Conservation (phyloP, 2,329 filamentous ascomycete genomes). For the Karstenula rhodostoma region DNA sequence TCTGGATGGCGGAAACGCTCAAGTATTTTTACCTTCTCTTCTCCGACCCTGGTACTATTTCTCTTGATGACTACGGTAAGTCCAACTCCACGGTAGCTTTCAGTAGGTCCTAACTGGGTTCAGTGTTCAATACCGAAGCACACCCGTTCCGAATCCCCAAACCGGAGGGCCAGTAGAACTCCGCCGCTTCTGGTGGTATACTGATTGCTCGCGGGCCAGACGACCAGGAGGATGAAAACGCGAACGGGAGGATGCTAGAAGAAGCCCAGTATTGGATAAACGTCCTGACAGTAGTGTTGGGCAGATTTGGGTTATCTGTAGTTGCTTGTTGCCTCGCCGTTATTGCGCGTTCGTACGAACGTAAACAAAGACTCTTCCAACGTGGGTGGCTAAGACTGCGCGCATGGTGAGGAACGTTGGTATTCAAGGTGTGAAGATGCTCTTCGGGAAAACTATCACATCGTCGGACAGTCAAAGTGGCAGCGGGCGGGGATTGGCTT, state of each 20-base stretch:
- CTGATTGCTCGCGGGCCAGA: not conserved
- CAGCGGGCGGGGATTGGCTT: no score
- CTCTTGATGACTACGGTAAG: conserved; percentile 50
- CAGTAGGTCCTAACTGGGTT: not conserved
- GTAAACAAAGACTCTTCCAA: no score
- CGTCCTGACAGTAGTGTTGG: no score
- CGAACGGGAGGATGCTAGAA: not conserved
- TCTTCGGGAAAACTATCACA: not conserved
- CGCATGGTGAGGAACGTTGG: not conserved
- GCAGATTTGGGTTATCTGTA: no score
- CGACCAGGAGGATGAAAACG: not conserved
- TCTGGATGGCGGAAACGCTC: conserved; percentile 60
- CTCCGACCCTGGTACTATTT: conserved; percentile 52
- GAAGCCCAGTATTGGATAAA: not conserved
- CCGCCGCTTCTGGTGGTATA: not conserved
- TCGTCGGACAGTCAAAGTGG: not conserved
- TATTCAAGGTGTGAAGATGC: not conserved
- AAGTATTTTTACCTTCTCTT: conserved; percentile 61
- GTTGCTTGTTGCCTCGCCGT: not conserved
- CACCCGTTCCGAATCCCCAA: conserved; percentile 48
- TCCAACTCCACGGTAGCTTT: conserved; percentile 3
- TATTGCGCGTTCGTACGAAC: no score
- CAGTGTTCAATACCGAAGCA: conserved; percentile 55
- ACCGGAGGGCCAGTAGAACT: conserved; percentile 33
- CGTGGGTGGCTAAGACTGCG: not conserved